Evolutionary conservation across 345 rosid genomes (phyloP).

Genomic region (Linum usitatissimum): DNA sequence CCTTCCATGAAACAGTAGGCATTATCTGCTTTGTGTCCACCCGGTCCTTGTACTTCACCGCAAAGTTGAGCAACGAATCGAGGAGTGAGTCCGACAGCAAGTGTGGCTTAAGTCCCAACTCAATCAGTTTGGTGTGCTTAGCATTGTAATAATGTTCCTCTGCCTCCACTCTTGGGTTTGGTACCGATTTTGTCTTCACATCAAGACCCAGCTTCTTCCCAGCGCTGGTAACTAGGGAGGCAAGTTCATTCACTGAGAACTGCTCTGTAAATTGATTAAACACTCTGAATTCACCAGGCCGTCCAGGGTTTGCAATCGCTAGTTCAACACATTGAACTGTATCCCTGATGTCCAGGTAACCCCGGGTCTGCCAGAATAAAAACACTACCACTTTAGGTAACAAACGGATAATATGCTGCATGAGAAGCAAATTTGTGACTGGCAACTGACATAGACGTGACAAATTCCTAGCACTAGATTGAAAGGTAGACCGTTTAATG

Average conservation of each 20-base stretch:
- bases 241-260: conserved; percentile 83
- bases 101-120: conserved; percentile 84
- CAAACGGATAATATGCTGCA: neutral
- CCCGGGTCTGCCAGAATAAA: conserved; percentile 59
- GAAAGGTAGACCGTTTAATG: too few relatives aligned
- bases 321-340: conserved; percentile 92
- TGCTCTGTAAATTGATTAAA: conserved; percentile 96
- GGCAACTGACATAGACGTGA: too few relatives aligned
- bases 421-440: too few relatives aligned
- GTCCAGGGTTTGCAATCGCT: conserved; percentile 83
- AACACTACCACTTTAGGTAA: neutral
- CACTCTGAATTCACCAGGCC: conserved; percentile 76
- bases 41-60: conserved; percentile 68
- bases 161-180: conserved; percentile 96
- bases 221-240: conserved; percentile 75
- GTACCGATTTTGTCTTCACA: conserved; percentile 59
- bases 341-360: conserved; percentile 96
- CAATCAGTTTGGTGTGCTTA: conserved; percentile 89
- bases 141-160: conserved; percentile 99
- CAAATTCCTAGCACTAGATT: too few relatives aligned
- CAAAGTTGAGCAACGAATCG: conserved; percentile 83
- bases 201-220: conserved; percentile 77
- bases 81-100: conserved; percentile 83
- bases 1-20: conserved; percentile 89
- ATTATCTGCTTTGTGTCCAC: conserved; percentile 83